A percentile compares a stretch with the other conserved stretches of the same genome.
These are phyloP conservation scores for Chrysanthemum seticuspe DNA, from an alignment of 129 eudicot species.

Conservation along the genomic window DNA sequence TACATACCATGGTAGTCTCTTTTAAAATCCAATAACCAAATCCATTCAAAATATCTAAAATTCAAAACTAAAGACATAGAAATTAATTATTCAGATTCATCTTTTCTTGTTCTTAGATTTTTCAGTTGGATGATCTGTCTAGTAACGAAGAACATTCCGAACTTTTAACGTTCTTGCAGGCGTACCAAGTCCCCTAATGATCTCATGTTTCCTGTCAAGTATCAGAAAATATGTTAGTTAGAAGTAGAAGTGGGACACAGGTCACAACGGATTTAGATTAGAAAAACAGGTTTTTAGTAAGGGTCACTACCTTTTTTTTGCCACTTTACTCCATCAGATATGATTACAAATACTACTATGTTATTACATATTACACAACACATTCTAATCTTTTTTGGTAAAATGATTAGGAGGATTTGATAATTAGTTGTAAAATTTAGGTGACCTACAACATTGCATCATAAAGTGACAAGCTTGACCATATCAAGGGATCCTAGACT, in stretches of 20 bases:
- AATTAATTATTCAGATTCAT: no score
- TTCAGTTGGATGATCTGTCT: not conserved
- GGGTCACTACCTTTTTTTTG: not conserved
- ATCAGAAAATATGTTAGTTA: not conserved
- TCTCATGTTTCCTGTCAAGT: slow-evolving; percentile 57
- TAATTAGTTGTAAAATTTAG: no score
- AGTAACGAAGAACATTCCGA: not conserved
- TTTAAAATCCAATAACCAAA: no score
- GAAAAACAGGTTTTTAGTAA: not conserved
- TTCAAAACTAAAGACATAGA: no score
- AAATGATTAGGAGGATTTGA: no score
- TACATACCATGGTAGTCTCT: no score
- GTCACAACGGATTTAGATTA: not conserved
- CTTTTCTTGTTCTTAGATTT: no score
- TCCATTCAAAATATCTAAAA: no score
- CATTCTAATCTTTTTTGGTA: no score
- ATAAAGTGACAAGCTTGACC: not conserved
- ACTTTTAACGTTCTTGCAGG: slow-evolving; percentile 53
- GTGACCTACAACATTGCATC: not conserved
- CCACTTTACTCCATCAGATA: no score
- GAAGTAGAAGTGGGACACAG: not conserved
- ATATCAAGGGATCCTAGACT: slow-evolving; percentile 35
- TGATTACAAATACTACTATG: no score
- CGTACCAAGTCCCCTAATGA: slow-evolving; percentile 38
- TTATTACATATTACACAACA: no score